phyloP scores from a whole-genome alignment of 768 basidiomycete genomes.

The Termitomyces sp. region DNA sequence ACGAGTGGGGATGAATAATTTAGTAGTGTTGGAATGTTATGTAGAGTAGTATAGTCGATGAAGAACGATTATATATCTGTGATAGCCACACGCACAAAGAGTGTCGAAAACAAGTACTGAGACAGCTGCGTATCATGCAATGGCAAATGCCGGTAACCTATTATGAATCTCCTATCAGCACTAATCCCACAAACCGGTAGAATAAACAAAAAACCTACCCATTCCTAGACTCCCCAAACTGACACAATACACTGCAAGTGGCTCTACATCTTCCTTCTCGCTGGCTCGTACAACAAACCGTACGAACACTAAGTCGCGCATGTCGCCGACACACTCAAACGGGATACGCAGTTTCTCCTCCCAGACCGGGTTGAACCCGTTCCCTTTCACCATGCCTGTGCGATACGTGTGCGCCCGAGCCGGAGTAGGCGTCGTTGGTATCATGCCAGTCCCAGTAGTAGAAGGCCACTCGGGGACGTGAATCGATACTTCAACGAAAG shows the following conservation, averaged over 20 bases:
- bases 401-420: constrained; percentile 48
- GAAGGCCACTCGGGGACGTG: constrained; percentile 75
- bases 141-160: constrained; percentile 92
- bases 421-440: constrained; percentile 13
- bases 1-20: neutral
- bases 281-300: constrained; percentile 74
- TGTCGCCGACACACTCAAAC: constrained; percentile 73
- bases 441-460: constrained; percentile 2
- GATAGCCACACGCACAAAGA: constrained; percentile 76
- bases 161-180: constrained; percentile 3
- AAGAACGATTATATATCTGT: constrained; percentile 8
- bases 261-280: constrained; percentile 54
- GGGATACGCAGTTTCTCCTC: constrained; percentile 66
- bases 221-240: constrained; percentile 71
- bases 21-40: neutral
- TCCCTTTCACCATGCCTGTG: constrained; percentile 76
- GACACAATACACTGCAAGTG: constrained; percentile 74
- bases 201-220: constrained; percentile 40
- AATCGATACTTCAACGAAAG: constrained; percentile 67
- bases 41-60: neutral
- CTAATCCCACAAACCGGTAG: neutral
- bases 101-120: constrained; percentile 88
- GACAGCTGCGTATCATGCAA: constrained; percentile 86
- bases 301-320: constrained; percentile 86
- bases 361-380: constrained; percentile 94